Conservation (phyloP, 495 filamentous ascomycete genomes). For the Penicillium coffeae region DNA sequence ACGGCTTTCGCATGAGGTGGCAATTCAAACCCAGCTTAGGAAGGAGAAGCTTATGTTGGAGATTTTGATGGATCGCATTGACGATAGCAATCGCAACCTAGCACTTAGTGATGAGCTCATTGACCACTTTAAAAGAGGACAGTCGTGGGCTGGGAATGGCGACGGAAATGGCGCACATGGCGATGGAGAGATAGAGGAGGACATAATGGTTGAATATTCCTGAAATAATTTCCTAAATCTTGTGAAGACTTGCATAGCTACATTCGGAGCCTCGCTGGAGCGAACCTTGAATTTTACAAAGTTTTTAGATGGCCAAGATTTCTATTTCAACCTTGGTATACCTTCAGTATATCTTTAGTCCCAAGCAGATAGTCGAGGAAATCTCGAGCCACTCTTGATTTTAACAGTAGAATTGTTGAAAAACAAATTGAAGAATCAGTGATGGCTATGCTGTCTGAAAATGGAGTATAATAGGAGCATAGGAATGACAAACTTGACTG, state of each 20-base stretch:
- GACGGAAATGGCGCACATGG: constrained; percentile 20
- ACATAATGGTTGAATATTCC: constrained; percentile 56
- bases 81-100: constrained; percentile 50
- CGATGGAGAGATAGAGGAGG: constrained; percentile 56
- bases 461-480: too few relatives aligned
- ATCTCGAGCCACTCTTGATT: too few relatives aligned
- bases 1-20: constrained; percentile 40
- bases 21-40: constrained; percentile 33
- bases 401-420: too few relatives aligned
- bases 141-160: constrained; percentile 7
- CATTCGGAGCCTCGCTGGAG: neutral
- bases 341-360: too few relatives aligned
- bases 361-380: too few relatives aligned
- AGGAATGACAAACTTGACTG: too few relatives aligned
- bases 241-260: neutral
- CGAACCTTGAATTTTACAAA: neutral
- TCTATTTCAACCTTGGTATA: too few relatives aligned
- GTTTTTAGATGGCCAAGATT: neutral
- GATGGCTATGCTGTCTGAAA: too few relatives aligned
- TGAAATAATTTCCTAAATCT: neutral
- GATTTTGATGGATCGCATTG: constrained; percentile 38
- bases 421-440: too few relatives aligned
- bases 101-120: constrained; percentile 57
- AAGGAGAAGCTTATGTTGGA: constrained; percentile 33
- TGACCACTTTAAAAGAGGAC: constrained; percentile 27